Evolutionary conservation across 73 alveolate species (phyloP), one percentile per base, ranked within the genome.

Genomic region (Stentor coeruleus): DNA sequence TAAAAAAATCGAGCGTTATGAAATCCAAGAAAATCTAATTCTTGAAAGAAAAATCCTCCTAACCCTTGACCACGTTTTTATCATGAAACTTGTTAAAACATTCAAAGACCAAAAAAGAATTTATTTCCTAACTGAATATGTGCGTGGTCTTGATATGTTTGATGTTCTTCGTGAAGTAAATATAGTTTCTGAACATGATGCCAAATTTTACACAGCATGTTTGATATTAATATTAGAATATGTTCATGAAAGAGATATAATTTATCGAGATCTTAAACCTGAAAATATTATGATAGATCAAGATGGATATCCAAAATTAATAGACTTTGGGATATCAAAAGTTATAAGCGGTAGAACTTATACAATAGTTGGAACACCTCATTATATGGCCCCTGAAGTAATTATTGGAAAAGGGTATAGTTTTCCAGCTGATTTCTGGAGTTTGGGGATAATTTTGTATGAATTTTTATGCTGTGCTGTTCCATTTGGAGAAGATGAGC

Each of bases 251-350:
- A 85, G 73, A 66, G 77, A 86, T 74, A 83, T 90, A 49, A 79
- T 86, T 39, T 91, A 90, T 74, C 66, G 97, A 33, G 96, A 92
- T 89, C 81, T 92, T 74, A 90, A 90, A 58, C 97, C 97, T 31
- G 93, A 92, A 82, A 92, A 92, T 83, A 82, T 92, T 6, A 90
- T 92, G 97, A 84, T 92, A 76, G 96, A 92, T 83, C 91, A 77
- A 14, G 87, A 92, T 35, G 97, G 97, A 6, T 84, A 86, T 83
- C 74, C 90, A 82, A 92, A 92, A 84, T 86, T 92, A 35, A 90
- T 92, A n/a, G 97, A 90, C 88, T 90, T 92, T 83, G 96, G 96
- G 11, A 90, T 94, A 0, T 94, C 94, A 38, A 90, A 91, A 74
- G 57, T 86, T 59, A 39, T 86, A 28, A 81, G 81, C 35, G 81